These are phyloP conservation scores for Penicillium sp. DNA, from an alignment of 2,329 filamentous ascomycete species.

Conservation along the genomic window DNA sequence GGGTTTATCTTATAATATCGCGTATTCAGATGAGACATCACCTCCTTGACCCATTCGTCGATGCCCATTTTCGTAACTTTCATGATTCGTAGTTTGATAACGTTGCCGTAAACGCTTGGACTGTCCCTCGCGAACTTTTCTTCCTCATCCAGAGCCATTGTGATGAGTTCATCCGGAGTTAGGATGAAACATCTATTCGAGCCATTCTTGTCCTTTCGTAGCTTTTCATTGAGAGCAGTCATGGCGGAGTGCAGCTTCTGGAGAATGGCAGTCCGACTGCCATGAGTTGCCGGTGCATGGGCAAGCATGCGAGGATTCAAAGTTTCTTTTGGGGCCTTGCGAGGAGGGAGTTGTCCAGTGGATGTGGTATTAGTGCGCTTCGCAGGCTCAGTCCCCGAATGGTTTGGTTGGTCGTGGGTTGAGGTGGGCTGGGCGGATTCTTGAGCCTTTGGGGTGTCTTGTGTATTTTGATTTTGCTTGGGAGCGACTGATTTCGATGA, in stretches of 20 bases:
- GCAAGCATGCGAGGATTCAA: slow-evolving; percentile 47
- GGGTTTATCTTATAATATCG: slow-evolving; percentile 37
- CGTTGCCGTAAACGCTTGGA: slow-evolving; percentile 71
- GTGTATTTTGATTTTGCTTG: slow-evolving; percentile 12
- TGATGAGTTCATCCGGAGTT: slow-evolving; percentile 44
- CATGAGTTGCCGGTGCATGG: slow-evolving; percentile 45
- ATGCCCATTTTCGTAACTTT: slow-evolving; percentile 71
- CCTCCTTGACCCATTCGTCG: slow-evolving; percentile 68
- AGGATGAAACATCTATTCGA: slow-evolving; percentile 38
- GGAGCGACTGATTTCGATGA: not conserved
- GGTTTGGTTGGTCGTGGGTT: slow-evolving; percentile 1
- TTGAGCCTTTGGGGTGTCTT: slow-evolving; percentile 16
- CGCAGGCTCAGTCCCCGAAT: not conserved
- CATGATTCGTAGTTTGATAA: slow-evolving; percentile 78
- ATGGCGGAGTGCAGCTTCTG: slow-evolving; percentile 46
- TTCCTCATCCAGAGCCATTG: slow-evolving; percentile 63
- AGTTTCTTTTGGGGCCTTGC: slow-evolving; percentile 40
- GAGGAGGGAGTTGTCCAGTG: slow-evolving; percentile 20
- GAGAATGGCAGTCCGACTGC: slow-evolving; percentile 43
- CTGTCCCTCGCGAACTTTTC: slow-evolving; percentile 68
- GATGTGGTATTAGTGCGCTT: not conserved
- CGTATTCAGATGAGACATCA: slow-evolving; percentile 45
- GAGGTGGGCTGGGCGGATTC: slow-evolving; percentile 32
- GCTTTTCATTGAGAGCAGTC: slow-evolving; percentile 40
- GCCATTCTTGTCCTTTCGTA: slow-evolving; percentile 31